Base-by-base conservation (phyloP, 768 basidiomycete species). In the Suillus subalutaceus region DNA sequence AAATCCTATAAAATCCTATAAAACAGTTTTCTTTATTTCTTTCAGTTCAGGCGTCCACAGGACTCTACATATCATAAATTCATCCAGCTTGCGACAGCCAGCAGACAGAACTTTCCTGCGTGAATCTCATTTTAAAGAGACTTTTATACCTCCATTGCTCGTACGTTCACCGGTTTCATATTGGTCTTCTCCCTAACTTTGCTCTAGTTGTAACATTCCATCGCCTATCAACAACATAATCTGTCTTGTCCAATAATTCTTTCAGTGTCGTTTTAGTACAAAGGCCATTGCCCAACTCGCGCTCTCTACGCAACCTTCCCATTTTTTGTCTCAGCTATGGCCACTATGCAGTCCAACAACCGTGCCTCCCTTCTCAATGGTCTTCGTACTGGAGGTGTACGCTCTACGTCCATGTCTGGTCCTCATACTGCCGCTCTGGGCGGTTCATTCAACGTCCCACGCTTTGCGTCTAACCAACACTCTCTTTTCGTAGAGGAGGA, bases 381-480 rank as follows among this genome's bases (percentile, higher is more conserved):
- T 71, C 92, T 95, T 74, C 91, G 93, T 76, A 95, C 93, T 63
- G 94, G 93, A 75, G 93, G 93, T 59, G 94, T 95, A 67, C 90
- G 93, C 71, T 89, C 93, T n/a, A 73, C 84, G 55, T 91, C 91
- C 65, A 75, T 75, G 68, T 59, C 64, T 69, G 77, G 86, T 23
- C 90, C 92, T 50, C 88, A 90, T 77, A 89, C 90, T 57, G 89
- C 91, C 63, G 87, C 88, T 32, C 87, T 89, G 30, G 75, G 77
- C 50, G 82, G 81, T 63, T 79, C 88, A 44, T 92, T 92, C 84
- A 86, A 86, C 74, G 72, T 91, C 61, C 83, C 88, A 66, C 86
- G 86, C 68, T 86, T 87, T 74, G 70, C 79, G 30, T 74, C 83
- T 58, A 63, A 73, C 38, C 78, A 83, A 46, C 79, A 80, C 62